Evolutionary conservation across 1,284 basidiomycete genomes (phyloP).

Genomic region (Inonotus obliquus): DNA sequence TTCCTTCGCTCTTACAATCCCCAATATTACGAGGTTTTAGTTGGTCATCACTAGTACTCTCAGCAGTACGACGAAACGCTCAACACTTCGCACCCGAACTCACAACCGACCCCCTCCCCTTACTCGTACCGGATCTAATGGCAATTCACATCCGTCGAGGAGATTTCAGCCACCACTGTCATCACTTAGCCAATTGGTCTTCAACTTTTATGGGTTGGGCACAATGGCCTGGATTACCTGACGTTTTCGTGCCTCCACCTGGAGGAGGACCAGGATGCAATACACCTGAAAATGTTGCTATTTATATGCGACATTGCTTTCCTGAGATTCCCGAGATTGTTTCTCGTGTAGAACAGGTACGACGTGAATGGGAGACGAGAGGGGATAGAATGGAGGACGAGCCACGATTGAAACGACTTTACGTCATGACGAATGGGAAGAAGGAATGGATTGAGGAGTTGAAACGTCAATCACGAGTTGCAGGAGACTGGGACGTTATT

Average conservation of each 20-base stretch:
- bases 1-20: constrained; percentile 30
- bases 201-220: constrained; percentile 39
- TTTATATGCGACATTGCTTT: constrained; percentile 37
- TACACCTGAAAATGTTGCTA: constrained; percentile 20
- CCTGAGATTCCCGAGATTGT: constrained; percentile 39
- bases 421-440: constrained; percentile 36
- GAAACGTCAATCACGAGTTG: constrained; percentile 19
- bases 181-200: constrained; percentile 37
- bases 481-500: constrained; percentile 20
- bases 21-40: constrained; percentile 33
- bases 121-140: constrained; percentile 37
- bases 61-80: constrained; percentile 16
- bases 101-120: constrained; percentile 18
- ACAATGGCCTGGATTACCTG: constrained; percentile 36
- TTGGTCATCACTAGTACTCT: constrained; percentile 37
- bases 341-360: constrained; percentile 30
- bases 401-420: constrained; percentile 26
- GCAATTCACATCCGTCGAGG: constrained; percentile 59
- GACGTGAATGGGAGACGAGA: constrained; percentile 22
- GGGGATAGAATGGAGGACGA: not conserved
- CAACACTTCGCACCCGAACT: constrained; percentile 2
- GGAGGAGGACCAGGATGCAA: constrained; percentile 13
- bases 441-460: constrained; percentile 29
- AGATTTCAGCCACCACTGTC: constrained; percentile 52
- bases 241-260: constrained; percentile 32